Evolutionary conservation across 768 basidiomycete species (phyloP), one percentile per base, ranked within the genome.

Genomic region (Lactarius indigo): DNA sequence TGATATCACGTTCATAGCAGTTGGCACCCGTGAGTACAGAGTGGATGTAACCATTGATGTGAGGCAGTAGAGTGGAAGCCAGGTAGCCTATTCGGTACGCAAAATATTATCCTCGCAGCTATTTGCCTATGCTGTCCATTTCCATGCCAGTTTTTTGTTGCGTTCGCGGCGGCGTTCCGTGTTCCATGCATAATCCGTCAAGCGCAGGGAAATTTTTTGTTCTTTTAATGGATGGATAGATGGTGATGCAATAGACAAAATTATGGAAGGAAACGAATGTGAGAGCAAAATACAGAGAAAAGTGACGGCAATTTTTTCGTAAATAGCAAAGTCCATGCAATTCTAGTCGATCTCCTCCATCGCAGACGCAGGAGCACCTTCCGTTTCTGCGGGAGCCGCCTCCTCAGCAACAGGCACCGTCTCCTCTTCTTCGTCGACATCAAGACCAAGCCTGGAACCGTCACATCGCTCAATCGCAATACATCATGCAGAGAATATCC

Each of bases 291-390:
- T 68, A 68, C 66, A 68, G 50, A 63, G 47, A 35, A 7, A 59
- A 55, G 35, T 54, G 37, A 59, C 66, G 23, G 54, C 59, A 18
- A 47, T 12, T 68, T 64, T 68, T 63, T 42, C 26, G 35, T 60
- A 59, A 59, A 35, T 58, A 12, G 56, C 12, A 23, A 54, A 68
- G 61, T 61, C 57, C 61, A 57, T 56, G 35, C 52, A 56, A 56
- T 18, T 79, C 76, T 88, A 93, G 75, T 93, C 91, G 69, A 98
- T 96, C 83, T 98, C 96, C 85, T 98, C 96, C 95, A 98, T 97
- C 61, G 90, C 89, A 17, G 92, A 92, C 30, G 88, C 84, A 54
- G 89, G 82, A 35, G 87, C 84, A 20, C 78, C 81, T 74, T 88
- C 90, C 61, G 78, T 72, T 65, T 84, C 78, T 33, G 84, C 83